Evolutionary conservation across 495 filamentous ascomycete genomes (phyloP).

Genomic region (Oidiodendron maius): DNA sequence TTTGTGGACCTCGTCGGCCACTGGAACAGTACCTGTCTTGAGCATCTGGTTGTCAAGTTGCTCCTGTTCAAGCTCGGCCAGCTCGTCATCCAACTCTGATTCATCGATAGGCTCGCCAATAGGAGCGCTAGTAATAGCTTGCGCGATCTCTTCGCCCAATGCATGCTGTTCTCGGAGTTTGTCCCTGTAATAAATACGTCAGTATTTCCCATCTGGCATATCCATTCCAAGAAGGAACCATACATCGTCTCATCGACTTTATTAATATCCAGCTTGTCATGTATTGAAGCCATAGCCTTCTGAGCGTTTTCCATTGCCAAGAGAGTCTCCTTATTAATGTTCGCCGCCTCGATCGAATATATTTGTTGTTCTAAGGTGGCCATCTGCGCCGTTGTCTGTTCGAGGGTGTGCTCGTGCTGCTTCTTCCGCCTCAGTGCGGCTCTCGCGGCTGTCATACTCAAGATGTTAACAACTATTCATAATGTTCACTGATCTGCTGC

Average conservation of each 20-base stretch:
- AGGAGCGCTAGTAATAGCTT: slow-evolving; percentile 68
- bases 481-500: no score
- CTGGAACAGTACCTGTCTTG: slow-evolving; percentile 66
- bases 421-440: slow-evolving; percentile 94
- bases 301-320: slow-evolving; percentile 88
- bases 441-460: slow-evolving; percentile 71
- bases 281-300: slow-evolving; percentile 85
- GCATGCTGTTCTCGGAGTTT: slow-evolving; percentile 87
- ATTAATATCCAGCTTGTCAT: slow-evolving; percentile 81
- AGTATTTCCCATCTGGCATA: slow-evolving; percentile 19
- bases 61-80: slow-evolving; percentile 76
- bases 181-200: slow-evolving; percentile 54
- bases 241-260: slow-evolving; percentile 96
- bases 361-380: slow-evolving; percentile 91
- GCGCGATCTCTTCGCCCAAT: slow-evolving; percentile 85
- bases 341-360: slow-evolving; percentile 93
- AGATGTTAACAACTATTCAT: no score
- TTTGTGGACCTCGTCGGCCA: slow-evolving; percentile 61
- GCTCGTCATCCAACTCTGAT: slow-evolving; percentile 71
- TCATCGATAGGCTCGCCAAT: slow-evolving; percentile 77
- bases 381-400: slow-evolving; percentile 85
- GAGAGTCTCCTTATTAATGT: slow-evolving; percentile 96
- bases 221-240: slow-evolving; percentile 26
- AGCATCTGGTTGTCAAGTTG: slow-evolving; percentile 92
- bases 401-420: slow-evolving; percentile 80